Percentiles rank a stretch among this genome's conserved stretches.
Evolutionary conservation across 2,329 filamentous ascomycete species (phyloP).

Genomic region (Sporothrix inflata): DNA sequence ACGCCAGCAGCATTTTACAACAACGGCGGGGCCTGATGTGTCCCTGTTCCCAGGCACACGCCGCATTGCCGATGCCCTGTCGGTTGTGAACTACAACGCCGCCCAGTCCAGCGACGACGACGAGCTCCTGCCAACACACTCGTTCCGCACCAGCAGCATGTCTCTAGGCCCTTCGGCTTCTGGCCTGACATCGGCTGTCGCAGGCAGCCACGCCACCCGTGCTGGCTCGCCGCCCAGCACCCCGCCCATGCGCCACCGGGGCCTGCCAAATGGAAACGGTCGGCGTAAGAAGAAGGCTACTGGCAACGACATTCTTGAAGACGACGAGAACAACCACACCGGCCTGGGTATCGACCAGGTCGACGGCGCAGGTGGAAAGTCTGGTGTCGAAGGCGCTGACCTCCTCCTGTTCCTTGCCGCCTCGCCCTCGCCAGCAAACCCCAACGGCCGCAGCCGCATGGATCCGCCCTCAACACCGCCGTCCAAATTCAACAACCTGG

Average conservation of each 20-base stretch:
- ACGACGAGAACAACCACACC: constrained; percentile 20
- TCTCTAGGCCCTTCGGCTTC: constrained; percentile 24
- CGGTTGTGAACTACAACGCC: constrained; percentile 61
- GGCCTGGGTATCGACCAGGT: constrained; percentile 29
- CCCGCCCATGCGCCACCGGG: constrained; percentile 67
- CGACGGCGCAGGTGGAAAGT: constrained; percentile 43
- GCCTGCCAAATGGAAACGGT: constrained; percentile 45
- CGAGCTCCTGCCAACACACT: constrained; percentile 74
- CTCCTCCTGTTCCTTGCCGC: constrained; percentile 83
- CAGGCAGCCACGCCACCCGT: constrained; percentile 46
- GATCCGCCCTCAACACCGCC: constrained; percentile 77
- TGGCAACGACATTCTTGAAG: constrained; percentile 40
- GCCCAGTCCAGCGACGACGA: constrained; percentile 79
- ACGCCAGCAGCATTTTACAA: constrained; percentile 74
- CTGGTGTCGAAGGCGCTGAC: constrained; percentile 79
- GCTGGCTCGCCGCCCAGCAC: constrained; percentile 82
- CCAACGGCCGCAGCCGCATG: constrained; percentile 58
- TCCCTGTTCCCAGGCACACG: constrained; percentile 77
- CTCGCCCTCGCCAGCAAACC: constrained; percentile 82
- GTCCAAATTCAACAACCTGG: constrained; percentile 67
- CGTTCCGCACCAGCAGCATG: constrained; percentile 61
- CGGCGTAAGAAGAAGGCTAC: constrained; percentile 53
- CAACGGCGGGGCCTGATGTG: constrained; percentile 69
- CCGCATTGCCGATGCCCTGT: constrained; percentile 66
- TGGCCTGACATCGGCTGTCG: constrained; percentile 9